Evolutionary conservation across 2,329 filamentous ascomycete genomes (phyloP), one percentile per base, ranked within the genome.

Genomic region (Pseudogymnoascus sp.): DNA sequence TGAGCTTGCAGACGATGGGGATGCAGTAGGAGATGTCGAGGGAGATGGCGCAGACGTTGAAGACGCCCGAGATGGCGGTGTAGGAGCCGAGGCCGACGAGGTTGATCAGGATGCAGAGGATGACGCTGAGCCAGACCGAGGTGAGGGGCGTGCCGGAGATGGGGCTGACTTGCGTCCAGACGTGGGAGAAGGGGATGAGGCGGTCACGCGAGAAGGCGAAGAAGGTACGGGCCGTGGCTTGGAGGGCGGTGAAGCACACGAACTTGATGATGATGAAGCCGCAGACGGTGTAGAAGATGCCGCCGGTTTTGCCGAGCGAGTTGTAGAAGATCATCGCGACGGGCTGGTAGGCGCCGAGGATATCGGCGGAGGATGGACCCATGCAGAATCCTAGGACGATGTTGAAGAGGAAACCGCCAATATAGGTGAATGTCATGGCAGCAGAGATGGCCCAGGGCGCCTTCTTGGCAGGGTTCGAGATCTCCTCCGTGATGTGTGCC

Each of bases 301-400:
- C 80, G 13, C 79, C 79, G 2, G 72, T 72, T 65, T 79, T 81
- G 66, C 83, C 83, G 61, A 84, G 78, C 56, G 79, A 80, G 70
- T 84, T 83, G 74, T 80, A 82, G 73, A 82, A 85, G 68, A 85
- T 80, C 67, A 84, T 82, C 4, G 79, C 80, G 9, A 84, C 79
- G 11, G 82, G 83, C 71, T 84, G 82, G 19, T 72, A 75, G 2
- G 75, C 77, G 38, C 64, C 69, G 6, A 84, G 74, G 66, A 84
- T 79, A 2, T 73, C 72, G 5, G 40, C 19, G 19, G 40, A 44
- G 7, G 19, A 23, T n/a, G 69, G 77, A 31, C 82, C 82, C 78
- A 83, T 83, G 74, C 78, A 80, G 72, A 83, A 84, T 67, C 77
- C 80, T 15, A 85, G 77, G 10, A 84, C 82, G 63, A 85, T 82